These are phyloP conservation scores for Cyamopsis tetragonoloba DNA, from an alignment of 306 rosid species.

Conservation along the genomic window DNA sequence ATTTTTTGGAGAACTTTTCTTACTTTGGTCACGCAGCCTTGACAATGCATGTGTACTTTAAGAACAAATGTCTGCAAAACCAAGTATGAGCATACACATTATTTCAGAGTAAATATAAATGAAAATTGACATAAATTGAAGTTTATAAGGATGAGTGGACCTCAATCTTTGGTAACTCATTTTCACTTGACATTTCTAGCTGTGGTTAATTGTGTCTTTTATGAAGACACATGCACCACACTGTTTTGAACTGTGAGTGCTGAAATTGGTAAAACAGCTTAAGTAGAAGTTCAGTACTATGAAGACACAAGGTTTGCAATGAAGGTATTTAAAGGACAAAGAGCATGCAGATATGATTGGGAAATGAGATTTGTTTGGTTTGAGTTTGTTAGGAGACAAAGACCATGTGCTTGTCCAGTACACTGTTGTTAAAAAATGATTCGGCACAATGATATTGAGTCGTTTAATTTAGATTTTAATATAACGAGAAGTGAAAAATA, in stretches of 20 bases:
- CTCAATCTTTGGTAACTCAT: slow-evolving; percentile 36
- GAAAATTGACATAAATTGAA: not conserved
- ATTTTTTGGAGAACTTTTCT: slow-evolving; percentile 42
- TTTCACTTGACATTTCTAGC: slow-evolving; percentile 33
- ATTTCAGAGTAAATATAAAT: not conserved
- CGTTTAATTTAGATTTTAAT: too few species aligned
- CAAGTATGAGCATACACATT: not conserved
- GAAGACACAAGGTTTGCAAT: not conserved
- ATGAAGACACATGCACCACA: not conserved
- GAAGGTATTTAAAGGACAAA: not conserved
- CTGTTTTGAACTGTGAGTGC: not conserved
- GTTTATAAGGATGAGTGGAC: not conserved
- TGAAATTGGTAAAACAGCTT: not conserved
- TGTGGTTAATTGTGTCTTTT: not conserved
- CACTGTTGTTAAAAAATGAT: not conserved
- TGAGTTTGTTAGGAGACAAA: not conserved
- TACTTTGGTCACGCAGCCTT: slow-evolving; percentile 52
- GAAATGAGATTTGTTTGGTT: slow-evolving; percentile 31
- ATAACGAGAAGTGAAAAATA: too few species aligned
- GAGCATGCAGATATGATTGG: not conserved
- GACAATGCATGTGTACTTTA: slow-evolving; percentile 54
- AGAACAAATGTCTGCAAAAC: slow-evolving; percentile 39
- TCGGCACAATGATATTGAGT: slow-evolving; percentile 18
- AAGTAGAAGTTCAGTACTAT: not conserved
- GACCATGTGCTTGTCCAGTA: not conserved